Evolutionary conservation across 176 grass and related monocot species (phyloP).

Genomic region (Aegilops tauschii): DNA sequence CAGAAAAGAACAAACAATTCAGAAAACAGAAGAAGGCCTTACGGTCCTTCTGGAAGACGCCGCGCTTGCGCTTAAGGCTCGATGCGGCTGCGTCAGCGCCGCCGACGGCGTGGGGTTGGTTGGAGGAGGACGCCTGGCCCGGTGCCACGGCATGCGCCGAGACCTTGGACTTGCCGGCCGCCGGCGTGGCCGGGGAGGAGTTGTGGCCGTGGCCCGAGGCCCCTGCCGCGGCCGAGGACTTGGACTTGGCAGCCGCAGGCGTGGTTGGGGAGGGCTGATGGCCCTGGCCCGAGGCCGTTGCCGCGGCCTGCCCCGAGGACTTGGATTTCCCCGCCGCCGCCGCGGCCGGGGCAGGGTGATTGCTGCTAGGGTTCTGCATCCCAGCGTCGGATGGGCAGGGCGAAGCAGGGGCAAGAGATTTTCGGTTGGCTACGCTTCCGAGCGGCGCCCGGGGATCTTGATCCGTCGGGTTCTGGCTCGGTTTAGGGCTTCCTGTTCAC

Average conservation of each 20-base stretch:
- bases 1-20: not conserved
- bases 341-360: not conserved
- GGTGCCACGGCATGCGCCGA: slow-evolving; percentile 6
- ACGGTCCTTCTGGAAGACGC: slow-evolving; percentile 93
- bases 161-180: slow-evolving; percentile 29
- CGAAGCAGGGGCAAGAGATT: not conserved
- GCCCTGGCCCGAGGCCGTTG: not conserved
- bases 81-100: slow-evolving; percentile 28
- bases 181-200: slow-evolving; percentile 7
- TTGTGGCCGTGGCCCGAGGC: not conserved
- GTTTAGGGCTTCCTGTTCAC: not conserved
- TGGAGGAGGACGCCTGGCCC: slow-evolving; percentile 25
- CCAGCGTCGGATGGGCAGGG: not conserved
- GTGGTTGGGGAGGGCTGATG: slow-evolving; percentile 6
- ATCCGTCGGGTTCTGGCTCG: not conserved
- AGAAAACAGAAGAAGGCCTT: not conserved
- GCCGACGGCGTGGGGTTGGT: slow-evolving; percentile 34
- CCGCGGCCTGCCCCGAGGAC: not conserved
- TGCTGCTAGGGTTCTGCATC: slow-evolving; percentile 22
- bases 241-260: slow-evolving; percentile 5
- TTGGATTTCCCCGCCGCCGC: not conserved
- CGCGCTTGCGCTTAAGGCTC: slow-evolving; percentile 89
- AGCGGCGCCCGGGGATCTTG: not conserved
- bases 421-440: not conserved
- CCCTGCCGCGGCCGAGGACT: not conserved